Evolutionary conservation across 176 grass and related monocot genomes (phyloP).

Genomic region (Secale cereale): DNA sequence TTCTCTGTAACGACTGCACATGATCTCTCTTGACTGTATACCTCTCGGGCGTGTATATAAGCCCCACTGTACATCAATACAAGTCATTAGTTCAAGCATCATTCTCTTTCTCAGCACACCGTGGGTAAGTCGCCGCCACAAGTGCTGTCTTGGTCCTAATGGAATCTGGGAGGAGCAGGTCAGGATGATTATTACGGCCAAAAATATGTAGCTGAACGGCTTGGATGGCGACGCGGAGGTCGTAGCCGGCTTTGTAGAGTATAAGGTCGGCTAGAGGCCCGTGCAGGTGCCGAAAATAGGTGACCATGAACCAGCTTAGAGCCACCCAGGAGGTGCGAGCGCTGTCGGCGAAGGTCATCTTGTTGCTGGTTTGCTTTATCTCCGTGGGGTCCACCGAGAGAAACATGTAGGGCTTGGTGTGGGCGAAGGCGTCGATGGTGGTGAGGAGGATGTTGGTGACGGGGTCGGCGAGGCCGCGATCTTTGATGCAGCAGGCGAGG

Average conservation of each 20-base stretch:
- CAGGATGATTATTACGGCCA: not conserved
- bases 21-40: too few relatives aligned
- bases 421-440: not conserved
- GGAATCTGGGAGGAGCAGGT: not conserved
- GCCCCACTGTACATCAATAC: too few relatives aligned
- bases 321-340: not conserved
- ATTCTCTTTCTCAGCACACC: too few relatives aligned
- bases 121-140: not conserved
- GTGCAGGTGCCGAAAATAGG: not conserved
- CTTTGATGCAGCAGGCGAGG: not conserved
- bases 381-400: not conserved
- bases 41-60: too few relatives aligned
- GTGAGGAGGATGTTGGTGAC: not conserved
- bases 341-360: not conserved
- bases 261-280: not conserved
- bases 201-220: not conserved
- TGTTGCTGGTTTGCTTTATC: not conserved
- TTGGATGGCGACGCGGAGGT: not conserved
- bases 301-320: not conserved
- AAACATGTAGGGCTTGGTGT: not conserved
- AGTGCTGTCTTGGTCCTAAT: not conserved
- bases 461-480: not conserved
- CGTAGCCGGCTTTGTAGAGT: not conserved
- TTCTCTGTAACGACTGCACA: too few relatives aligned
- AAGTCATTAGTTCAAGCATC: too few relatives aligned